These are phyloP conservation scores for Coelastrella sp. DNA, from an alignment of 139 green algal genomes.

Conservation along the genomic window DNA sequence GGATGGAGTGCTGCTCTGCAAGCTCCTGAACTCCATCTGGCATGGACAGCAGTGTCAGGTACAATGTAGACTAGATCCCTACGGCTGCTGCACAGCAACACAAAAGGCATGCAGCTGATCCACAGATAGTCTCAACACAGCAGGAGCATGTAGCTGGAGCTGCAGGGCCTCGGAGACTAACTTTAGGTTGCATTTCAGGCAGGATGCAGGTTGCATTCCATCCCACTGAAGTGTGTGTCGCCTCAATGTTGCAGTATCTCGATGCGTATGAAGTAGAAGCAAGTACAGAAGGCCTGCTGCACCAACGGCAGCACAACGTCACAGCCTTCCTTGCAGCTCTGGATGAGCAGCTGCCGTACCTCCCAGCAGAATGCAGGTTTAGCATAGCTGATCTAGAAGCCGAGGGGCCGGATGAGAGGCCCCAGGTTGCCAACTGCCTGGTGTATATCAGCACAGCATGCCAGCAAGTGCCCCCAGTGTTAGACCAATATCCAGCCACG, in stretches of 20 bases:
- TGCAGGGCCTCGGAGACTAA: background rate
- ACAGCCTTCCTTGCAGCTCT: constrained; percentile 64
- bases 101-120: background rate
- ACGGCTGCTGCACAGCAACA: background rate
- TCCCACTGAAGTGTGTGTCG: background rate
- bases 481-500: background rate
- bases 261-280: constrained; percentile 23
- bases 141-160: background rate
- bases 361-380: constrained; percentile 68
- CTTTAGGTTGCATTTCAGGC: too few relatives aligned
- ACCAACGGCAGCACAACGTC: constrained; percentile 64
- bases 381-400: constrained; percentile 65
- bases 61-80: background rate
- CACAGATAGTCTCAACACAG: background rate
- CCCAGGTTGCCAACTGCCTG: constrained; percentile 73
- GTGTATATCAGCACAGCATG: constrained; percentile 57
- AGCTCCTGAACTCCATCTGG: constrained; percentile 58
- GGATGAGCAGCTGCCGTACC: constrained; percentile 46
- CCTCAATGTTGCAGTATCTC: background rate
- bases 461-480: background rate
- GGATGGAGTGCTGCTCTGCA: constrained; percentile 78
- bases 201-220: background rate
- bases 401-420: constrained; percentile 61
- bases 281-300: constrained; percentile 7
- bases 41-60: background rate